Evolutionary conservation across 495 filamentous ascomycete genomes (phyloP).

Genomic region (Podospora pseudopauciseta): DNA sequence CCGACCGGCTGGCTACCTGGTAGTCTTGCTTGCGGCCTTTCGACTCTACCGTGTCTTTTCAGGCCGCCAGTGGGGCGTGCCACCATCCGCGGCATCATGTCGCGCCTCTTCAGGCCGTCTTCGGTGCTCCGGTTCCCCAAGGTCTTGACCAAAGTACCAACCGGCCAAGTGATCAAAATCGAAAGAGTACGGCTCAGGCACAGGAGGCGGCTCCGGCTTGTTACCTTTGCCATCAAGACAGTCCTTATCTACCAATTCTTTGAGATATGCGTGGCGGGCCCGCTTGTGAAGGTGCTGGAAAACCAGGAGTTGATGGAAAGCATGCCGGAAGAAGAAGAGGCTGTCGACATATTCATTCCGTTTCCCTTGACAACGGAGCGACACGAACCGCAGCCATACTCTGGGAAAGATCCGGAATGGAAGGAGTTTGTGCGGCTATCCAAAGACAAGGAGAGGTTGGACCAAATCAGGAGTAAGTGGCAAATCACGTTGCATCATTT

Average conservation of each 20-base stretch:
- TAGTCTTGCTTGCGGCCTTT: background rate
- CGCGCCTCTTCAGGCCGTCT: slow-evolving; percentile 33
- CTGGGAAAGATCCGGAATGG: slow-evolving; percentile 67
- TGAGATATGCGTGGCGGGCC: background rate
- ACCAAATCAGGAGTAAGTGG: slow-evolving; percentile 49
- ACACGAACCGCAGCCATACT: slow-evolving; percentile 48
- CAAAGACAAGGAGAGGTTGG: slow-evolving; percentile 46
- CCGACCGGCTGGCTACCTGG: background rate
- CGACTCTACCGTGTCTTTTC: background rate
- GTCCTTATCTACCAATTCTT: slow-evolving; percentile 4
- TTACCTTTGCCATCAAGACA: background rate
- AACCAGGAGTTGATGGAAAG: slow-evolving; percentile 30
- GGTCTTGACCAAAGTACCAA: slow-evolving; percentile 13
- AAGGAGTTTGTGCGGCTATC: slow-evolving; percentile 58
- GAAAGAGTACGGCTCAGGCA: slow-evolving; percentile 38
- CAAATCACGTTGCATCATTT: background rate
- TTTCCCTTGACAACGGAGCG: slow-evolving; percentile 50
- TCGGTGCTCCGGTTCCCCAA: slow-evolving; percentile 22
- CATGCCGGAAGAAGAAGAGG: slow-evolving; percentile 23
- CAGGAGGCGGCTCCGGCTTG: slow-evolving; percentile 23
- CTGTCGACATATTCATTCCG: slow-evolving; percentile 57
- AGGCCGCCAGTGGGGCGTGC: slow-evolving; percentile 41
- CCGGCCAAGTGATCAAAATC: slow-evolving; percentile 25
- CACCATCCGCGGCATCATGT: slow-evolving; percentile 32
- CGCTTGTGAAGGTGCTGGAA: slow-evolving; percentile 23